Percentiles rank a stretch among this genome's conserved stretches.
Conservation (phyloP, 192 early-diverging fungal genomes). For the Coemansia sp. region DNA sequence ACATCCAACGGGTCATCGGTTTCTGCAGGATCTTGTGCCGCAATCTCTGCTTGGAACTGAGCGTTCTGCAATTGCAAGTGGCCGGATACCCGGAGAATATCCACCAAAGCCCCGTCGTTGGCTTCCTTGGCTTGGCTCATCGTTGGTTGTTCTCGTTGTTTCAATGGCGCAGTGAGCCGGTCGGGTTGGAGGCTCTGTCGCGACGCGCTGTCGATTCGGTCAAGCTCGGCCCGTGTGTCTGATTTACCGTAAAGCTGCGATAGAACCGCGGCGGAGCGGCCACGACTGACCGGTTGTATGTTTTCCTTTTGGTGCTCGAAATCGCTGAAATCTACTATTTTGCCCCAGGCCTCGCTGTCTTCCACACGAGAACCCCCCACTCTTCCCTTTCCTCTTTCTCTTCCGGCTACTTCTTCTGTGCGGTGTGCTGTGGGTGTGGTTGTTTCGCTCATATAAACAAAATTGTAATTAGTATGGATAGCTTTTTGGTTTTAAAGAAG, state of each 20-base stretch:
- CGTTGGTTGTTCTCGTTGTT: background rate
- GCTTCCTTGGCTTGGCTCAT: background rate
- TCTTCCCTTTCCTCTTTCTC: background rate
- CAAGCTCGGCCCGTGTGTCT: background rate
- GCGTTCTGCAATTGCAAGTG: conserved; percentile 40
- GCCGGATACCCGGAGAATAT: conserved; percentile 8
- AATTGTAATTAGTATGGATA: background rate
- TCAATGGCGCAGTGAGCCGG: background rate
- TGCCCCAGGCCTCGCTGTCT: conserved; percentile 1
- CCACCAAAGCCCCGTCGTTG: background rate
- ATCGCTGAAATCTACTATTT: conserved; percentile 42
- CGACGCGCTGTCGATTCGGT: background rate
- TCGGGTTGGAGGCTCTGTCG: conserved; percentile 29
- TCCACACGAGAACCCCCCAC: background rate
- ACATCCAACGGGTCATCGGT: conserved; percentile 62
- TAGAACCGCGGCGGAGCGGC: conserved; percentile 61
- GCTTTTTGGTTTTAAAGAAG: background rate
- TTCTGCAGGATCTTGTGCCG: conserved; percentile 25
- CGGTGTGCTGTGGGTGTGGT: background rate
- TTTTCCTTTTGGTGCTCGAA: conserved; percentile 80
- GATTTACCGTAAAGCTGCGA: conserved; percentile 35
- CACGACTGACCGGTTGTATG: conserved; percentile 64
- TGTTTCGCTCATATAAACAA: conserved; percentile 15
- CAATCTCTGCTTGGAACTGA: conserved; percentile 41
- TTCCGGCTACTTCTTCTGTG: background rate